Evolutionary conservation across 306 rosid species (phyloP).

Genomic region (Rosa lucieae): DNA sequence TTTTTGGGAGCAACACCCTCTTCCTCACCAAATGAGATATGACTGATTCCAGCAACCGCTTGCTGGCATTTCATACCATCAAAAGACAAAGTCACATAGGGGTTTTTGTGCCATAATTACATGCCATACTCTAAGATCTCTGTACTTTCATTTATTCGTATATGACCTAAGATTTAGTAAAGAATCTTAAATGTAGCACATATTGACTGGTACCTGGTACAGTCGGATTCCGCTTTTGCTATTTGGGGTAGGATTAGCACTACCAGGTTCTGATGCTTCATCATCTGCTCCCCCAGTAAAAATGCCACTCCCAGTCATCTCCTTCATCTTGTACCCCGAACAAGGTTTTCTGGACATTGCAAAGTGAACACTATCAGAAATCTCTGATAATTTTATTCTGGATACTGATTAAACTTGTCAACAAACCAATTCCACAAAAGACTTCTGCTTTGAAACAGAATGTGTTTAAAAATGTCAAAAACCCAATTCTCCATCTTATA

Average conservation of each 20-base stretch:
- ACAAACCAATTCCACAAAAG: not conserved
- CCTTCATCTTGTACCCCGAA: conserved; percentile 93
- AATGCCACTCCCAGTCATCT: conserved; percentile 98
- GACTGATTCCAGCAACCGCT: conserved; percentile 84
- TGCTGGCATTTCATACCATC: conserved; percentile 57
- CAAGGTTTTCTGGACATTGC: conserved; percentile 76
- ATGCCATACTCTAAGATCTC: not conserved
- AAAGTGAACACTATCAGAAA: conserved; percentile 30
- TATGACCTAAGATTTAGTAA: not conserved
- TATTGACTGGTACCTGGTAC: conserved; percentile 73
- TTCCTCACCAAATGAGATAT: conserved; percentile 90
- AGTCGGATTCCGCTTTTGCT: conserved; percentile 74
- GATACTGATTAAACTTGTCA: not conserved
- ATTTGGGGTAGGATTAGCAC: conserved; percentile 50
- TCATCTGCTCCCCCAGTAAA: conserved; percentile 61
- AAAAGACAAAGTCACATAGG: conserved; percentile 13
- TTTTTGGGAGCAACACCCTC: conserved; percentile 73
- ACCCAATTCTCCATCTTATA: not conserved
- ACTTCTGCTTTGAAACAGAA: not conserved
- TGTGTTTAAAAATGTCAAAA: not conserved
- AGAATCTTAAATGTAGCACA: not conserved
- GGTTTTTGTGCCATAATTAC: not conserved
- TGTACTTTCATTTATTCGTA: not conserved
- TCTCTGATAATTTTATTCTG: not conserved
- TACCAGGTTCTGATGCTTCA: conserved; percentile 58